These are phyloP conservation scores for Aspergillus thermomutatus DNA, from an alignment of 2,329 filamentous ascomycete species.

Conservation along the genomic window DNA sequence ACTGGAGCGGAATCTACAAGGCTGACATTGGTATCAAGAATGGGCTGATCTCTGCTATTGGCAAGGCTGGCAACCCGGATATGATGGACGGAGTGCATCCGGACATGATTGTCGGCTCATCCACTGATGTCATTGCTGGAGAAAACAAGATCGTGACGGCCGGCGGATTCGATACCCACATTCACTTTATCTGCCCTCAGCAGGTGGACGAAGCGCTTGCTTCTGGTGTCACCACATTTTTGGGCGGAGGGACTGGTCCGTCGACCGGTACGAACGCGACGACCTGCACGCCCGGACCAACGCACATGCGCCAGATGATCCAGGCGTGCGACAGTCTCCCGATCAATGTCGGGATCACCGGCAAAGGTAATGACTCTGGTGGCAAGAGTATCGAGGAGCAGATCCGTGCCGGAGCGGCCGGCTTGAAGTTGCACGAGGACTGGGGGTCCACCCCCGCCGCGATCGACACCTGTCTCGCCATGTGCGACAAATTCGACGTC, in stretches of 20 bases:
- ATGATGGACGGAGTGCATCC: conserved; percentile 84
- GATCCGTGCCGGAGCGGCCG: conserved; percentile 76
- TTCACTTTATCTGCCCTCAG: conserved; percentile 94
- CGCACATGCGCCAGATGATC: conserved; percentile 83
- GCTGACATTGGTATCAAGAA: conserved; percentile 92
- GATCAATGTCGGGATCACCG: conserved; percentile 85
- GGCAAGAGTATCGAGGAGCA: conserved; percentile 72
- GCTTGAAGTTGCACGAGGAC: conserved; percentile 92
- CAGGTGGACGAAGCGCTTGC: conserved; percentile 80
- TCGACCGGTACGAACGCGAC: conserved; percentile 88
- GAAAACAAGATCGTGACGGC: conserved; percentile 90
- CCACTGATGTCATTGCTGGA: conserved; percentile 87
- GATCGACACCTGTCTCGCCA: conserved; percentile 78
- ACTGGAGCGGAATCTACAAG: conserved; percentile 92
- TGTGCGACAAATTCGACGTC: conserved; percentile 88
- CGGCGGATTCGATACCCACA: conserved; percentile 84
- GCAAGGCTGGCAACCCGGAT: conserved; percentile 96
- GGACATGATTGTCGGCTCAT: conserved; percentile 77
- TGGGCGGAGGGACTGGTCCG: conserved; percentile 90
- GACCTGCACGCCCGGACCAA: conserved; percentile 84
- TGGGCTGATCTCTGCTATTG: conserved; percentile 81
- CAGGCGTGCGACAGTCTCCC: conserved; percentile 79
- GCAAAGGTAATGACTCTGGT: conserved; percentile 85
- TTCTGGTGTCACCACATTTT: conserved; percentile 82
- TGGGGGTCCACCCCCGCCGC: conserved; percentile 90